Evolutionary conservation across 352 stramenopile species (phyloP), one percentile per base, ranked within the genome.

Genomic region (Phytopythium oedochilum): DNA sequence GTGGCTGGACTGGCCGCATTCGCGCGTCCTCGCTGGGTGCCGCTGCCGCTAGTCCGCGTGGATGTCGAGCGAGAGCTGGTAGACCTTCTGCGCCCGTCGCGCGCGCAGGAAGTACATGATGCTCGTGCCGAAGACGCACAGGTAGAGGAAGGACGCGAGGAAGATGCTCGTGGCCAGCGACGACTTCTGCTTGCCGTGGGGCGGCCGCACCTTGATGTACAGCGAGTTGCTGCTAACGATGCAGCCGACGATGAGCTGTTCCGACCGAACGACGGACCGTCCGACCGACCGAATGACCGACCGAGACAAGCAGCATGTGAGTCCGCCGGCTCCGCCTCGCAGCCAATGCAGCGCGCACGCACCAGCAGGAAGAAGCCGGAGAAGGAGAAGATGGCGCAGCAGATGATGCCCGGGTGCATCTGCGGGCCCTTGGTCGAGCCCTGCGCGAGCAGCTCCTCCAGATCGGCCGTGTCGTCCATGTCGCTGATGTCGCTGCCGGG

Each of bases 171-270:
- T 83, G 9, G 84, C 84, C 40, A 94, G 69, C 25, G 82, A 91
- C 39, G 84, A 90, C 61, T 92, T 92, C 54, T 83, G 76, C 57
- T 94, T 86, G 38, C 84, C 84, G 28, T 92, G 60, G n/a, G 80
- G 60, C 10, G 84, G 84, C 25, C 78, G 73, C 42, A 92, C 82
- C 48, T 86, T 87, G 66, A 94, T 94, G 59, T 89, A 94, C 22
- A 94, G 75, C 53, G 84, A 94, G 64, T 94, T 88, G 69, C 78
- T 92, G 64, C 68, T 85, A 36, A 94, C 82, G 48, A 90, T 90
- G 50, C 76, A 89, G 23, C 84, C 84, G n/a, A 94, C 70, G 31
- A 94, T 90, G 42, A 94, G 58, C 80, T 90, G 57, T 5, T 20
- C 25, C n/a, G n/a, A n/a, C n/a, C n/a, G n/a, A n/a, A n/a, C n/a